These are phyloP conservation scores for Nakazawaea sp. DNA, from an alignment of 805 yeast genomes.

Conservation along the genomic window DNA sequence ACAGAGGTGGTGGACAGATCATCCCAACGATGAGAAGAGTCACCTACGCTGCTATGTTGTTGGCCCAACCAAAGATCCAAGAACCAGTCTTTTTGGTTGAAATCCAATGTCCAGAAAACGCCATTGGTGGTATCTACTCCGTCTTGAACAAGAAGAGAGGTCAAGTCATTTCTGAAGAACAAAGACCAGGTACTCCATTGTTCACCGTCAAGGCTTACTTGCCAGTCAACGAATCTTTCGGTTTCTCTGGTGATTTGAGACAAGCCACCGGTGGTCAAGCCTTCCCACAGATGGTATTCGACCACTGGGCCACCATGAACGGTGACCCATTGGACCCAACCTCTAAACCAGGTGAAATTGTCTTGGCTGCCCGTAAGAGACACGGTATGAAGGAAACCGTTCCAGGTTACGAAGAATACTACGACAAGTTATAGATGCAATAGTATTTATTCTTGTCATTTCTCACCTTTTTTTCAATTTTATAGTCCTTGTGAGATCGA, in stretches of 20 bases:
- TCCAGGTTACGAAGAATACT: slow-evolving; percentile 99
- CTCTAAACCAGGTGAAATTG: slow-evolving; percentile 57
- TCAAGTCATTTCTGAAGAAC: slow-evolving; percentile 98
- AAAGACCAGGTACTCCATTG: slow-evolving; percentile 99
- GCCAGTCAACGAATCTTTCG: slow-evolving; percentile 99
- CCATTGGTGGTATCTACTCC: slow-evolving; percentile 99
- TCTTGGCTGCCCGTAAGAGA: slow-evolving; percentile 73
- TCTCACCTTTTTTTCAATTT: no score
- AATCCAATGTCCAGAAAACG: slow-evolving; percentile 98
- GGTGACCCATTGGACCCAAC: slow-evolving; percentile 92
- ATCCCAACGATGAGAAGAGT: slow-evolving; percentile 99
- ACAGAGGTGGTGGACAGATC: slow-evolving; percentile 99
- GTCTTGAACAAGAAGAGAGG: slow-evolving; percentile 99
- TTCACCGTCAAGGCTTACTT: slow-evolving; percentile 99
- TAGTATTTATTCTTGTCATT: no score
- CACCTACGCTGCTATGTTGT: slow-evolving; percentile 95
- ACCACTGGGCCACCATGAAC: slow-evolving; percentile 89
- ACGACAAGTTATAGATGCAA: slow-evolving; percentile 80
- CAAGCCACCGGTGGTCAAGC: slow-evolving; percentile 99
- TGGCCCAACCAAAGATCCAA: slow-evolving; percentile 98
- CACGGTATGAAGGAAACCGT: slow-evolving; percentile 95
- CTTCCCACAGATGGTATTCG: slow-evolving; percentile 99
- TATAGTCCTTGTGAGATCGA: no score
- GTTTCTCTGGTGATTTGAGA: slow-evolving; percentile 99
- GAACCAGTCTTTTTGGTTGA: slow-evolving; percentile 99